A percentile compares a stretch with the other conserved stretches of the same genome.
phyloP scores from a whole-genome alignment of 176 grass and related monocot species.

The Otatea glauca region DNA sequence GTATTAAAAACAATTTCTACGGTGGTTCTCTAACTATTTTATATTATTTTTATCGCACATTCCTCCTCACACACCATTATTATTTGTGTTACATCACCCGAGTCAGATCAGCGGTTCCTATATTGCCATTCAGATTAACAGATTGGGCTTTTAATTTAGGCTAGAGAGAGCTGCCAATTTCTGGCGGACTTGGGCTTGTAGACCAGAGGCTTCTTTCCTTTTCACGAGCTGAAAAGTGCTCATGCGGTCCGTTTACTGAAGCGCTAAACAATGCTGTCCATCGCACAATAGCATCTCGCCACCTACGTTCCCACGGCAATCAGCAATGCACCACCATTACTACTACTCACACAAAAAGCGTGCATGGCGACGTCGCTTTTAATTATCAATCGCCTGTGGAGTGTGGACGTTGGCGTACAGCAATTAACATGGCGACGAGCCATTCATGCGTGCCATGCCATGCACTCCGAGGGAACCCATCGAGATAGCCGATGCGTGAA shows the following conservation, averaged over 20 bases:
- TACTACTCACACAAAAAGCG: neutral
- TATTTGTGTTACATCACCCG: neutral
- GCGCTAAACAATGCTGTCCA: too few relatives aligned
- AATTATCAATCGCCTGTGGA: neutral
- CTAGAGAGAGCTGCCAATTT: neutral
- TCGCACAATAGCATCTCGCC: neutral
- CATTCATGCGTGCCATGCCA: neutral
- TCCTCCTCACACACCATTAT: too few relatives aligned
- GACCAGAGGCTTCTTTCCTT: too few relatives aligned
- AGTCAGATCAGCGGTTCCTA: neutral
- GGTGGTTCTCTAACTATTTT: too few relatives aligned
- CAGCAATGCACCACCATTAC: neutral
- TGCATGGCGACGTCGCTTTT: neutral
- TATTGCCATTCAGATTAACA: neutral
- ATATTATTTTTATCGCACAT: too few relatives aligned
- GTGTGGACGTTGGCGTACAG: neutral
- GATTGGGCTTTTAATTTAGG: neutral
- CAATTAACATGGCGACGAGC: neutral
- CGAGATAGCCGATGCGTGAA: constrained; percentile 44
- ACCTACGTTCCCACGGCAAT: neutral
- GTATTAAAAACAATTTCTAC: too few relatives aligned
- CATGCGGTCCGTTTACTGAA: too few relatives aligned
- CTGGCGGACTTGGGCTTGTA: neutral
- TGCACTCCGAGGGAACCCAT: neutral
- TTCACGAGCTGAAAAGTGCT: too few relatives aligned